Conservation (phyloP, 2,329 filamentous ascomycete genomes). For the Epichloe sibirici region DNA sequence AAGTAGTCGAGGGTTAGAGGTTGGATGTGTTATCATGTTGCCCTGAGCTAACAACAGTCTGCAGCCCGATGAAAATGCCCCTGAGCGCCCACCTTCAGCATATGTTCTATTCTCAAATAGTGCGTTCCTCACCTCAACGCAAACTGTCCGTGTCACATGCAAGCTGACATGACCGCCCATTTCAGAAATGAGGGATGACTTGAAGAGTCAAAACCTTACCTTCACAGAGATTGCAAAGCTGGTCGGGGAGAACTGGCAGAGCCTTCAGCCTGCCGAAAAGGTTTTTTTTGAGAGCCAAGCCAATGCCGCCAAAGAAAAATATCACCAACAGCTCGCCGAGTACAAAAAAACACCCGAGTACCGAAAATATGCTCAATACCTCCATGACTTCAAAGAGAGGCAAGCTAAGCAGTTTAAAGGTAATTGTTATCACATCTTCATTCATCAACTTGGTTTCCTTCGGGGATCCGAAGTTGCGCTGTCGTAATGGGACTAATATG, state of each 20-base stretch:
- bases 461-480: no score
- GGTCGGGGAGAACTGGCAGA: conserved; percentile 74
- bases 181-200: conserved; percentile 60
- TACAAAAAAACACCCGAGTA: conserved; percentile 69
- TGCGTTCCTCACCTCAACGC: conserved; percentile 29
- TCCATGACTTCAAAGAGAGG: conserved; percentile 67
- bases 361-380: conserved; percentile 56
- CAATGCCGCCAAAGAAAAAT: conserved; percentile 62
- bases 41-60: not conserved
- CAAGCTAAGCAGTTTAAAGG: conserved; percentile 47
- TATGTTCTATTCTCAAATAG: conserved; percentile 82
- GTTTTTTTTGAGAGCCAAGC: conserved; percentile 63
- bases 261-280: conserved; percentile 51
- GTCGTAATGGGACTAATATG: not conserved
- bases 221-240: conserved; percentile 78
- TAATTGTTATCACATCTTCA: conserved; percentile 15
- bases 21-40: not conserved
- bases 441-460: no score
- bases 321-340: conserved; percentile 56
- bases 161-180: not conserved
- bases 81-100: conserved; percentile 67
- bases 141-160: not conserved
- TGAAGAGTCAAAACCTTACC: conserved; percentile 63
- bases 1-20: not conserved
- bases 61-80: conserved; percentile 65